Evolutionary conservation across 1,139 yeast genomes (phyloP).

Genomic region (Suhomyces maxii): DNA sequence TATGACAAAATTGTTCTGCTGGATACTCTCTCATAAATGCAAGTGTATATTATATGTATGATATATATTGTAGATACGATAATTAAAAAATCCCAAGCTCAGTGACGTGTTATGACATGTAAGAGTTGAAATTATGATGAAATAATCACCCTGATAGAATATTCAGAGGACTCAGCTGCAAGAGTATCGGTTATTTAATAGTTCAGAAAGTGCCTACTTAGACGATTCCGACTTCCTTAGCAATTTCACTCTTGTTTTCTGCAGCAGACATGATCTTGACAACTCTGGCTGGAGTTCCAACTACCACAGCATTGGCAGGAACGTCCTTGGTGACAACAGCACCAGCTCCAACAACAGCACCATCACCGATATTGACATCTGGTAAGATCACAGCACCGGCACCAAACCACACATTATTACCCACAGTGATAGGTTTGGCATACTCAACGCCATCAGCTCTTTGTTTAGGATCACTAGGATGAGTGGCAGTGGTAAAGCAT

Average conservation of each 20-base stretch:
- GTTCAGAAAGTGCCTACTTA: neutral
- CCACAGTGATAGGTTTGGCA: conserved; percentile 58
- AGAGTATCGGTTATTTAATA: too few relatives aligned
- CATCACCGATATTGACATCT: conserved; percentile 66
- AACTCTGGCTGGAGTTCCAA: conserved; percentile 61
- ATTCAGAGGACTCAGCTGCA: too few relatives aligned
- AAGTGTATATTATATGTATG: too few relatives aligned
- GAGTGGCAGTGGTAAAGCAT: conserved; percentile 61
- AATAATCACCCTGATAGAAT: too few relatives aligned
- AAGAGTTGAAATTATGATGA: too few relatives aligned
- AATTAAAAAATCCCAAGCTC: too few relatives aligned
- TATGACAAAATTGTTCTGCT: too few relatives aligned
- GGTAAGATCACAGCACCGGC: conserved; percentile 55
- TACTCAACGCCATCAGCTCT: conserved; percentile 50
- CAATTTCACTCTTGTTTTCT: conserved; percentile 9
- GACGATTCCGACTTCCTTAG: conserved; percentile 10
- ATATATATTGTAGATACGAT: too few relatives aligned
- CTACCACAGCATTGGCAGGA: conserved; percentile 54
- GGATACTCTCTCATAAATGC: too few relatives aligned
- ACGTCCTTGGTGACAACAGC: conserved; percentile 58
- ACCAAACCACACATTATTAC: conserved; percentile 69
- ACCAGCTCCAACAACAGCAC: conserved; percentile 68
- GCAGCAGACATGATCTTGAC: conserved; percentile 25
- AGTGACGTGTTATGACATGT: too few relatives aligned
- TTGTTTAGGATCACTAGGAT: conserved; percentile 53